Conservation (phyloP, 371 early-diverging fungal genomes). For the Dichotomocladium elegans region DNA sequence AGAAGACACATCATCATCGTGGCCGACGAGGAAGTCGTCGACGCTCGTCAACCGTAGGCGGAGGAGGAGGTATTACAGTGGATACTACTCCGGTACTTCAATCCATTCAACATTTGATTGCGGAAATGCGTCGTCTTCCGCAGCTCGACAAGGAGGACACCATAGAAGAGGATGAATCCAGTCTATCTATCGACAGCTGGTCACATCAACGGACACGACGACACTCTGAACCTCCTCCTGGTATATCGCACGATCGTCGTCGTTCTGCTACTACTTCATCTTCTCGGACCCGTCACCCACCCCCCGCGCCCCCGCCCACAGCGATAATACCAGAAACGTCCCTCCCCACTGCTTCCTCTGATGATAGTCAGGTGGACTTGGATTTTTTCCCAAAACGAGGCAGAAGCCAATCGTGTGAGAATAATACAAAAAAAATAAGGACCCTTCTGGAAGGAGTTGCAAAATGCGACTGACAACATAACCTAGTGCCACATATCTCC, state of each 20-base stretch:
- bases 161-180: too few relatives aligned
- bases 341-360: too few relatives aligned
- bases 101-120: slow-evolving; percentile 37
- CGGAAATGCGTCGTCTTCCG: slow-evolving; percentile 25
- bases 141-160: background rate
- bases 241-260: background rate
- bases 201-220: slow-evolving; percentile 12
- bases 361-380: too few relatives aligned
- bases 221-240: slow-evolving; percentile 25
- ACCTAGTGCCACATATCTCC: too few relatives aligned
- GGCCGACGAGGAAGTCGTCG: slow-evolving; percentile 21
- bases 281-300: too few relatives aligned
- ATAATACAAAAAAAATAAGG: too few relatives aligned
- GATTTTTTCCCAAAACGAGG: background rate
- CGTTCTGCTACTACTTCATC: background rate
- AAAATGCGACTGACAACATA: too few relatives aligned
- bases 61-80: slow-evolving; percentile 1
- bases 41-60: slow-evolving; percentile 4
- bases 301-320: too few relatives aligned
- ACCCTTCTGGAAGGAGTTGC: too few relatives aligned
- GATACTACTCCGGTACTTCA: slow-evolving; percentile 30
- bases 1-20: slow-evolving; percentile 12
- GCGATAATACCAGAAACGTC: too few relatives aligned
- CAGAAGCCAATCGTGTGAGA: slow-evolving; percentile 3
- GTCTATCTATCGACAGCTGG: background rate